Evolutionary conservation across 176 grass and related monocot species (phyloP), one percentile per base, ranked within the genome.

Genomic region (Carex myosuroides): DNA sequence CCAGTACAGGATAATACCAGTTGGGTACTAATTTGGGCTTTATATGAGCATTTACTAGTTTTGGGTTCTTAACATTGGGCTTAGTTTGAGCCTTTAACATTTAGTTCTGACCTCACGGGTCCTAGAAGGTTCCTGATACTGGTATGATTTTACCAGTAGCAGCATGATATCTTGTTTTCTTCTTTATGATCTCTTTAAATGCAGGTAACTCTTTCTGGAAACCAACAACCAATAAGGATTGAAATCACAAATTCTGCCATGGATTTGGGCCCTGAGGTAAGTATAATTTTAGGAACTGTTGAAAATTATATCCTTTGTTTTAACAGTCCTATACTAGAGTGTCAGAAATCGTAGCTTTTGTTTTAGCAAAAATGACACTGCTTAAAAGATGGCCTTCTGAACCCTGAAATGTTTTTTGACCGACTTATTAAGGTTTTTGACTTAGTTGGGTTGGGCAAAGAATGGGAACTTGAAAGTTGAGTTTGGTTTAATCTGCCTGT

Each of bases 221-320:
- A 99, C 87, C 97, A 99, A 79, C 93, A 95, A 84, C 97, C 97
- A 74, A 85, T 99, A 84, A 89, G 90, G 62, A 91, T 90, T 90
- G 97, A 99, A 96, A 95, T 96, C 46, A 99, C 97, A 0, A 93
- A 99, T 63, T 80, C 93, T 88, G 97, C 97, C 37, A 96, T 96
- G 97, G 91, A 91, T 71, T 32, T 99, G 78, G 97, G 97, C 33
- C 65, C 91, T 87, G 93, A 96, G 86, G 97, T 99, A 92, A 87
- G 87, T 41, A 89, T 89, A 81, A 6, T 52, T 73, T 16, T 0
- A 17, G 67, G 16, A 70, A 70, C 2, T 42, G 67, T 42, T 70
- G 5, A 70, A 63, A 42, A n/a, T 42, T n/a, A 41, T 70, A 70
- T 42, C 2, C 42, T 70, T 42, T 70, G 6, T 41, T 69, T 37